phyloP scores from a whole-genome alignment of 208 protist species.

The Trypanosoma scelopori region DNA sequence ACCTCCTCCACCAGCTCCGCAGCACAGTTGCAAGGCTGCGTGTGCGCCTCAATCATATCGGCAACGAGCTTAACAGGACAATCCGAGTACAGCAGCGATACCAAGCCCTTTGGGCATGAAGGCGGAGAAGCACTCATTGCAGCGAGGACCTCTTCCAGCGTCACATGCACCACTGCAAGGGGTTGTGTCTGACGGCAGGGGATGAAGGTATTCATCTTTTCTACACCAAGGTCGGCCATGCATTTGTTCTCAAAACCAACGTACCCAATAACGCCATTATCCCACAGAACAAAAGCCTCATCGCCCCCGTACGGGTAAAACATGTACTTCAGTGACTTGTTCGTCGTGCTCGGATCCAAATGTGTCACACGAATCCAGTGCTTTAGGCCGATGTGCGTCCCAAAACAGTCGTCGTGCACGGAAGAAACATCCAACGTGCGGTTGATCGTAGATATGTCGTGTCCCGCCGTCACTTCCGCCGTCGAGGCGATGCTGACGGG shows the following conservation, averaged over 20 bases:
- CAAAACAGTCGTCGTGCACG: constrained; percentile 16
- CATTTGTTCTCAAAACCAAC: constrained; percentile 72
- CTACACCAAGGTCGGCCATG: constrained; percentile 62
- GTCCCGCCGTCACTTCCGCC: constrained; percentile 65
- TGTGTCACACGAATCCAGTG: constrained; percentile 68
- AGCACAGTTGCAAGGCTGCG: constrained; percentile 26
- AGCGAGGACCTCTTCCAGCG: constrained; percentile 53
- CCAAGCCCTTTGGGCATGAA: constrained; percentile 17
- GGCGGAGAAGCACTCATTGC: constrained; percentile 28
- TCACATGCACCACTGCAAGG: constrained; percentile 39
- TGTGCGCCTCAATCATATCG: constrained; percentile 21
- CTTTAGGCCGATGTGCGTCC: constrained; percentile 30
- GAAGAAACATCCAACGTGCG: constrained; percentile 32
- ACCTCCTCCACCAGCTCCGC: constrained; percentile 55
- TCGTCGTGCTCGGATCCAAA: constrained; percentile 54
- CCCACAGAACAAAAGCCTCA: constrained; percentile 63
- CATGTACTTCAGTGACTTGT: constrained; percentile 56
- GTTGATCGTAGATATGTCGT: constrained; percentile 63
- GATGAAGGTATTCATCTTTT: constrained; percentile 87
- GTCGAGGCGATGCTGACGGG: constrained; percentile 54
- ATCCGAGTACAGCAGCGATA: constrained; percentile 28
- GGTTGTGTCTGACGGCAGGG: constrained; percentile 71
- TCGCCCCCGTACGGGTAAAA: constrained; percentile 87
- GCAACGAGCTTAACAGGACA: constrained; percentile 31
- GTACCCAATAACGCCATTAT: constrained; percentile 54